Conservation (phyloP, 129 eudicot species). For the Pseudognaphalium luteoalbum region DNA sequence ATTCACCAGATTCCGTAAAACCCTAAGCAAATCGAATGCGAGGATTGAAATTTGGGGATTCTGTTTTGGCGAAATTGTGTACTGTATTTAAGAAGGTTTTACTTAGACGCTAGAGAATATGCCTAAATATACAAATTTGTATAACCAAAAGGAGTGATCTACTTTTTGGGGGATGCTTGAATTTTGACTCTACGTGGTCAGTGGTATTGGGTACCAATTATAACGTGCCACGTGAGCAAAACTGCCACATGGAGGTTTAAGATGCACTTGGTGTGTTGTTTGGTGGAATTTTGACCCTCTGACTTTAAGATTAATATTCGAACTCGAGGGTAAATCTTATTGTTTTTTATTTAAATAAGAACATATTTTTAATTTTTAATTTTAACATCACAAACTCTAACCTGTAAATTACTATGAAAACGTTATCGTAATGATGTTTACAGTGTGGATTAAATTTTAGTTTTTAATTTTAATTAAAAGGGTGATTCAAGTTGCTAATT, state of each 20-base stretch:
- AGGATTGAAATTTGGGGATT: constrained; percentile 24
- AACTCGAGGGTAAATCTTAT: too few relatives aligned
- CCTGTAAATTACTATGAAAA: too few relatives aligned
- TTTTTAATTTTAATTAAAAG: too few relatives aligned
- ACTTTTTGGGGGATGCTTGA: constrained; percentile 10
- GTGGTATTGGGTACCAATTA: constrained; percentile 36
- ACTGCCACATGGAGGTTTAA: constrained; percentile 42
- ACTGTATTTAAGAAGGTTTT: background rate
- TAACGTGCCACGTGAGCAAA: constrained; percentile 23
- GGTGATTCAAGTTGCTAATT: too few relatives aligned
- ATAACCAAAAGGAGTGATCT: constrained; percentile 16
- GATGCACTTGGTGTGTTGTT: constrained; percentile 1
- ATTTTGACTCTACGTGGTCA: constrained; percentile 39
- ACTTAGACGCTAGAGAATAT: constrained; percentile 16
- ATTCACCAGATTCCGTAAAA: constrained; percentile 11
- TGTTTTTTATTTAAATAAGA: too few relatives aligned
- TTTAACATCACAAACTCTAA: too few relatives aligned
- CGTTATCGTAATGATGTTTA: too few relatives aligned
- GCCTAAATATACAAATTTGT: background rate
- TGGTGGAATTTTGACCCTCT: background rate
- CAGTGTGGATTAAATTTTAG: too few relatives aligned
- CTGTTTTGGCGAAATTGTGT: background rate
- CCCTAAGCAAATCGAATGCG: constrained; percentile 29
- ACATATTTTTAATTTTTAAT: too few relatives aligned
- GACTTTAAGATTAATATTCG: background rate